These are phyloP conservation scores for Candida incommunis DNA, from an alignment of 805 yeast genomes.

Conservation along the genomic window DNA sequence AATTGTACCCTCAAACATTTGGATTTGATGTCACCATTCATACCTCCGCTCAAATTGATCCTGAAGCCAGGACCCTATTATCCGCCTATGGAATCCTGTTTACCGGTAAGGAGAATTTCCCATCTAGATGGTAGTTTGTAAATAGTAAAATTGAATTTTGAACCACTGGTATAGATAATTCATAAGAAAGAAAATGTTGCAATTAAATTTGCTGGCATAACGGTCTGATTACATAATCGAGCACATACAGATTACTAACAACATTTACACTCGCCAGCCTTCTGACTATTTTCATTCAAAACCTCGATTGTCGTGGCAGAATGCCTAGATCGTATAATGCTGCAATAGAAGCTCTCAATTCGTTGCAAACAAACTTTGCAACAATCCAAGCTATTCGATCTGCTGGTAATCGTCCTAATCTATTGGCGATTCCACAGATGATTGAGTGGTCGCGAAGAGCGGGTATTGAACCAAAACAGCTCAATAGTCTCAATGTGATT, in stretches of 20 bases:
- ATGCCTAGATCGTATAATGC: slow-evolving; percentile 28
- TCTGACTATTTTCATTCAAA: no score
- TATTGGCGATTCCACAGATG: slow-evolving; percentile 70
- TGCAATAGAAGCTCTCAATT: slow-evolving; percentile 74
- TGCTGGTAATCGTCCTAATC: slow-evolving; percentile 46
- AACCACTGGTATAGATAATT: no score
- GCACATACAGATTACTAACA: no score
- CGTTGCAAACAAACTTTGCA: slow-evolving; percentile 83
- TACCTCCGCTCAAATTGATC: slow-evolving; percentile 81
- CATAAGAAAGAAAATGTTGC: no score
- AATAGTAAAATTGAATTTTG: no score
- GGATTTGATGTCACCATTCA: slow-evolving; percentile 78
- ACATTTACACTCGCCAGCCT: no score
- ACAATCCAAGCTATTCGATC: slow-evolving; percentile 70
- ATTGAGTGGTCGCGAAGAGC: slow-evolving; percentile 60
- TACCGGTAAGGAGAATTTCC: slow-evolving; percentile 33
- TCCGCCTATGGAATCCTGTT: slow-evolving; percentile 79
- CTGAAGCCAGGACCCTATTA: slow-evolving; percentile 73
- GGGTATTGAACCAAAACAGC: slow-evolving; percentile 53
- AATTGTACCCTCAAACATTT: slow-evolving; percentile 73
- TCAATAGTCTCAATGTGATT: slow-evolving; percentile 60
- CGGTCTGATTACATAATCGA: no score
- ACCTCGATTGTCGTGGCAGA: no score
- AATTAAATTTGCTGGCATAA: no score
- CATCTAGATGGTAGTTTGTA: slow-evolving; percentile 14